These are phyloP conservation scores for Verticillium nonalfalfae DNA, from an alignment of 2,329 filamentous ascomycete genomes.

Conservation along the genomic window DNA sequence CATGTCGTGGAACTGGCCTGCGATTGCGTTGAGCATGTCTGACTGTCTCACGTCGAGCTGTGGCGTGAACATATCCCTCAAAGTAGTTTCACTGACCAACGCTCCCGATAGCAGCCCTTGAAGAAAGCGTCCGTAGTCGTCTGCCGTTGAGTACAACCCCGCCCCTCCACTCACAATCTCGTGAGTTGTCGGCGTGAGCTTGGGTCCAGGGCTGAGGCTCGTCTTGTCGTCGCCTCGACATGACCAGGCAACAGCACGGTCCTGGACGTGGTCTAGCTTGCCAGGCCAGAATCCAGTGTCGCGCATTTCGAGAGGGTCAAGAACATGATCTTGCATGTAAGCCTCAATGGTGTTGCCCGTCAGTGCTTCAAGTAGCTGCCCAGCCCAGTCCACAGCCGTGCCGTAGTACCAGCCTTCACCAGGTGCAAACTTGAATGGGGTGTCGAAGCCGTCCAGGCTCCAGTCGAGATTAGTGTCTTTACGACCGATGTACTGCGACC, in stretches of 20 bases:
- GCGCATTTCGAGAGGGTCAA: slow-evolving; percentile 26
- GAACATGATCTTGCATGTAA: slow-evolving; percentile 29
- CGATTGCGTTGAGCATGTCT: slow-evolving; percentile 13
- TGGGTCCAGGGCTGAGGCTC: slow-evolving; percentile 12
- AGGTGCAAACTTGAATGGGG: slow-evolving; percentile 36
- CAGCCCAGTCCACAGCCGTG: slow-evolving; percentile 38
- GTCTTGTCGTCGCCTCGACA: slow-evolving; percentile 13
- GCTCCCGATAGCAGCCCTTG: slow-evolving; percentile 21
- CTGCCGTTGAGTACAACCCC: slow-evolving; percentile 33
- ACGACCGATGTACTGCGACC: slow-evolving; percentile 28
- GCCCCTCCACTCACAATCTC: slow-evolving; percentile 34
- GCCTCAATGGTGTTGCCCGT: slow-evolving; percentile 26
- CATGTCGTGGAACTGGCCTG: slow-evolving; percentile 13
- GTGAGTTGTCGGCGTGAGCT: slow-evolving; percentile 19
- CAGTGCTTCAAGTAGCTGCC: slow-evolving; percentile 32
- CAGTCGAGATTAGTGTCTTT: slow-evolving; percentile 22
- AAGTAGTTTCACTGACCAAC: slow-evolving; percentile 21
- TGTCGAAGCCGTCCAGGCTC: slow-evolving; percentile 28
- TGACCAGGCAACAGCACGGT: slow-evolving; percentile 14
- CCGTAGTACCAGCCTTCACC: slow-evolving; percentile 46
- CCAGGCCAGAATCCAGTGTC: slow-evolving; percentile 29
- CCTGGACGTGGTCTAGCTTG: slow-evolving; percentile 16
- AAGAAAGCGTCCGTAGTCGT: slow-evolving; percentile 31
- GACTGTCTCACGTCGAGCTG: slow-evolving; percentile 28
- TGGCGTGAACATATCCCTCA: slow-evolving; percentile 29